These are phyloP conservation scores for Lycium barbarum DNA, from an alignment of 257 asterid species.

Conservation along the genomic window DNA sequence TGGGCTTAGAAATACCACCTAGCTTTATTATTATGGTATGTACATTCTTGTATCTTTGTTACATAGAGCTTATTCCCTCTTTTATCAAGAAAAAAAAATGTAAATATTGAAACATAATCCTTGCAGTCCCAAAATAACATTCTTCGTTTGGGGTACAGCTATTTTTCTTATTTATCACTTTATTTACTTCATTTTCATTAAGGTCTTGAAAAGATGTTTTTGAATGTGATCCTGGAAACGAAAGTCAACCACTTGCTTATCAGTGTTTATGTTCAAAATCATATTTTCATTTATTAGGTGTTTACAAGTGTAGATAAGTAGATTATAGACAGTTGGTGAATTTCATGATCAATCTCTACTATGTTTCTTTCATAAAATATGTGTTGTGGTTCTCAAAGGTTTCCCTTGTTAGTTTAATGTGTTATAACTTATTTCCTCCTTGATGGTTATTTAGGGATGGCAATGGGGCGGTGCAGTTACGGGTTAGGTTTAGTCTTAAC, in stretches of 20 bases:
- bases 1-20: slow-evolving; percentile 56
- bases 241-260: background rate
- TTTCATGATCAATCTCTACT: too few relatives aligned
- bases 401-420: too few relatives aligned
- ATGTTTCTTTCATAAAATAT: too few relatives aligned
- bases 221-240: background rate
- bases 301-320: too few relatives aligned
- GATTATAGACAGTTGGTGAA: too few relatives aligned
- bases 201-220: background rate
- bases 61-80: slow-evolving; percentile 4
- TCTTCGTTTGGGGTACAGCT: background rate
- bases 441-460: too few relatives aligned
- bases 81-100: background rate
- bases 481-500: too few relatives aligned
- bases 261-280: too few relatives aligned
- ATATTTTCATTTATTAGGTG: too few relatives aligned
- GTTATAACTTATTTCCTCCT: too few relatives aligned
- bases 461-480: too few relatives aligned
- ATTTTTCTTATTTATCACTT: background rate
- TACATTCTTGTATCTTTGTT: slow-evolving; percentile 13
- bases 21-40: background rate
- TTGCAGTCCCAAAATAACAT: slow-evolving; percentile 4
- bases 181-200: background rate
- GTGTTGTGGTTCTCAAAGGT: too few relatives aligned
- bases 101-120: background rate